These are phyloP conservation scores for Solanum pennellii DNA, from an alignment of 257 asterid species.

Conservation along the genomic window DNA sequence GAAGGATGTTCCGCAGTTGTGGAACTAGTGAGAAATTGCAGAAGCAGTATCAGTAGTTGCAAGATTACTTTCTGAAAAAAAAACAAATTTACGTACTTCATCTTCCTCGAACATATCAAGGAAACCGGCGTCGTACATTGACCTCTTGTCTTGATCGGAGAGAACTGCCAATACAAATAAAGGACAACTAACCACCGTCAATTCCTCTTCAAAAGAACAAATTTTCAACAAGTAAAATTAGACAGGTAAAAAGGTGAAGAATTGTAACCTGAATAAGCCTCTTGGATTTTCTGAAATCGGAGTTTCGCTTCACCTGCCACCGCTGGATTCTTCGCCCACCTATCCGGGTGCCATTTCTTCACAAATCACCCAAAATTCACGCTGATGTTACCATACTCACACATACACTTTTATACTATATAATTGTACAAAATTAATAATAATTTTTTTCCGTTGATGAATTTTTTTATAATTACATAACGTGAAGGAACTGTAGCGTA, in stretches of 20 bases:
- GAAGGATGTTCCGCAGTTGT: not conserved
- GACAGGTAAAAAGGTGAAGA: not conserved
- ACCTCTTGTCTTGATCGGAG: conserved; percentile 73
- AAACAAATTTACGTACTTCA: conserved; percentile 39
- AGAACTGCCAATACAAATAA: conserved; percentile 37
- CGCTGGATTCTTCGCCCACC: conserved; percentile 59
- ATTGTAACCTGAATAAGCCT: conserved; percentile 55
- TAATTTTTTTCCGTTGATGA: not conserved
- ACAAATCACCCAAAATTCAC: not conserved
- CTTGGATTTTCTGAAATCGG: conserved; percentile 68
- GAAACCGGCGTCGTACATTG: conserved; percentile 89
- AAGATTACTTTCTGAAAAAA: too few species aligned
- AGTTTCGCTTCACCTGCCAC: conserved; percentile 64
- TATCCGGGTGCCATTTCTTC: conserved; percentile 81
- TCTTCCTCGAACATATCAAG: conserved; percentile 78
- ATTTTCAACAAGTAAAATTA: not conserved
- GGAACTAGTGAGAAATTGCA: not conserved
- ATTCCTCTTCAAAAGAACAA: not conserved
- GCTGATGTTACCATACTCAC: not conserved
- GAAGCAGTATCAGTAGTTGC: not conserved
- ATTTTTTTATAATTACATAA: not conserved
- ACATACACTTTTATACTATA: not conserved
- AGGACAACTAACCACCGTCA: not conserved
- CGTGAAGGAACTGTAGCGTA: not conserved
- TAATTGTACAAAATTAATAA: not conserved